Evolutionary conservation across 805 yeast species (phyloP), one percentile per base, ranked within the genome.

Genomic region (Grigorovia yakushimaensis): DNA sequence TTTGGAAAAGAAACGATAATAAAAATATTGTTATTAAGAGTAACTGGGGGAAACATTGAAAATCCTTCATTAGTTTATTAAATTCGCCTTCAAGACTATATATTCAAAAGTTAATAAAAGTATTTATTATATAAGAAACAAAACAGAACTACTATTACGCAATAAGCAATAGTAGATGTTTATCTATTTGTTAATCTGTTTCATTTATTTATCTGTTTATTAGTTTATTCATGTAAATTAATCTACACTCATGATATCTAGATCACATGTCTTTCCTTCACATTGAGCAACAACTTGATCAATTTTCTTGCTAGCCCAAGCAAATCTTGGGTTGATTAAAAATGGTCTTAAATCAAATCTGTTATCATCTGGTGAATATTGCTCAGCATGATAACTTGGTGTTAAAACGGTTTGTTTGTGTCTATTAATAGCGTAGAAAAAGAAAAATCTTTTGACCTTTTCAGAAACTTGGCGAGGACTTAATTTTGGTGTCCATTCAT

Each of bases 321-420:
- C 76, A 65, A 88, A 93, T 52, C 86, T 71, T 24, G 98, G 97
- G 56, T 86, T 80, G 49, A 93, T 87, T 62, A 94, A 72, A 65
- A 93, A 88, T n/a, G 98, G 99, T 55, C 99, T 75, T 59, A 94
- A 71, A 64, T 93, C 99, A 65, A 85, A 93, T 58, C 99, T 75
- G 64, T 93, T 93, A 66, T 93, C 99, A 65, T 93, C 99, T 1
- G 98, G 97, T 2, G 98, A 89, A 62, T 93, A 93, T 59, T 87
- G 94, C 64, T 93, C 99, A 0, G 98, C 99, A 59, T 93, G 98
- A 61, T 93, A 93, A 36, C 94, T 78, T 13, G 99, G 99, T 0
- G 99, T 93, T 64, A 89, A 74, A n/a, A 91, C 89, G 1, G 98
- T 93, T 81, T 87, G 93, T 68, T 93, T 93, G 67, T 93, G 99